A percentile compares a stretch with the other conserved stretches of the same genome.
These are phyloP conservation scores for Macrolepiota dolichaula DNA, from an alignment of 768 basidiomycete species.

Conservation along the genomic window DNA sequence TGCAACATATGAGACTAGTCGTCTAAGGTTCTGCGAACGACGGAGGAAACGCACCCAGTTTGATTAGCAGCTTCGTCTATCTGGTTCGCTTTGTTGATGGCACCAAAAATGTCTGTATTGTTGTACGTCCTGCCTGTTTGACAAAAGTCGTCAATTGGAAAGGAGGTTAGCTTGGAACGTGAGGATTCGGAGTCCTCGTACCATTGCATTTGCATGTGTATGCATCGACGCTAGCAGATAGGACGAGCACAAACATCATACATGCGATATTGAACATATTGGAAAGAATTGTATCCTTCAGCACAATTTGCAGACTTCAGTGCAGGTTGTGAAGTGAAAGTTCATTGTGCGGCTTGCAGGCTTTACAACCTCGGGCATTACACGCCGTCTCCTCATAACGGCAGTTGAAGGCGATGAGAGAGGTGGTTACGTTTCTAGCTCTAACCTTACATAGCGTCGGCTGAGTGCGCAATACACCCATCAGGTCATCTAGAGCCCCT, in stretches of 20 bases:
- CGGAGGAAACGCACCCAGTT: not conserved
- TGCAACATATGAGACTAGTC: not conserved
- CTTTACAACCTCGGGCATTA: not conserved
- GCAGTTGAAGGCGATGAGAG: not conserved
- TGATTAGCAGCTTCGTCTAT: conserved; percentile 7
- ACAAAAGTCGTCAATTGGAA: not conserved
- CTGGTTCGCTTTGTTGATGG: not conserved
- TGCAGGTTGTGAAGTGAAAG: not conserved
- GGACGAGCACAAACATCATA: not conserved
- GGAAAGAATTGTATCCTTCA: not conserved
- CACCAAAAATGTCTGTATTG: conserved; percentile 1
- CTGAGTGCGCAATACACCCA: no score
- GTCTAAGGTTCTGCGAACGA: not conserved
- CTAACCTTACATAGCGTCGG: no score
- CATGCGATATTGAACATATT: not conserved
- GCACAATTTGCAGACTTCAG: not conserved
- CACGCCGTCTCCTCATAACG: not conserved
- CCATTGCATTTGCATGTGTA: not conserved
- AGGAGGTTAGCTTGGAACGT: not conserved
- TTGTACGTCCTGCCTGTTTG: not conserved
- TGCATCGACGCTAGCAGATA: not conserved
- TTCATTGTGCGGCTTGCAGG: not conserved
- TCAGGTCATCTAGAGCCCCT: no score
- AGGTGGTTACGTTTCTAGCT: no score
- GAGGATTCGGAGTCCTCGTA: not conserved